phyloP scores from a whole-genome alignment of 2,329 filamentous ascomycete species.

The Trichoderma oligosporum region DNA sequence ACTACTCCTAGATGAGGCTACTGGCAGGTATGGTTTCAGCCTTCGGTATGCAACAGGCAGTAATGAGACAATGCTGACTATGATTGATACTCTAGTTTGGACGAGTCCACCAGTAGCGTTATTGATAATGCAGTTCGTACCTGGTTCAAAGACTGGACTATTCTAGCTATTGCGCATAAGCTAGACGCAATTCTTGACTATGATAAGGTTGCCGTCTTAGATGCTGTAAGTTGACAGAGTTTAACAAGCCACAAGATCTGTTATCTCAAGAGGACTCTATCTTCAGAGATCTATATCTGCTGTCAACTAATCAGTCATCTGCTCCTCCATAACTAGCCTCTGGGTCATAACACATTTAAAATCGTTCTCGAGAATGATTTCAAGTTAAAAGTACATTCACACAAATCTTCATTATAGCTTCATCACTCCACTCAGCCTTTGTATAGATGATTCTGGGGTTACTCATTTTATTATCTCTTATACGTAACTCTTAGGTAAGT shows the following conservation, averaged over 20 bases:
- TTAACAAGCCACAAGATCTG: slow-evolving; percentile 10
- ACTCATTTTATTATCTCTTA: too few species aligned
- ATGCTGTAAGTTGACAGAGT: slow-evolving; percentile 47
- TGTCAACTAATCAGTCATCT: slow-evolving; percentile 4
- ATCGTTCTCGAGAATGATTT: too few species aligned
- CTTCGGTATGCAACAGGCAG: too few species aligned
- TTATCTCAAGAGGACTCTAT: background rate
- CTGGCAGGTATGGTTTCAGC: too few species aligned
- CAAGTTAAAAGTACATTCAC: background rate
- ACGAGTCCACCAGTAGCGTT: slow-evolving; percentile 20
- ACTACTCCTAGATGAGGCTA: too few species aligned
- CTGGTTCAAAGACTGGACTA: slow-evolving; percentile 40
- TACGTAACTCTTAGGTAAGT: too few species aligned
- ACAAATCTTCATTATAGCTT: background rate
- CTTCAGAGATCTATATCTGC: slow-evolving; percentile 13
- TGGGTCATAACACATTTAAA: background rate
- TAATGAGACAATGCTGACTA: too few species aligned
- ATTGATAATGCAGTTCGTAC: slow-evolving; percentile 21
- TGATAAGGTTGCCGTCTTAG: slow-evolving; percentile 50
- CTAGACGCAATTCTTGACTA: slow-evolving; percentile 42
- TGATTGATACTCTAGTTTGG: too few species aligned
- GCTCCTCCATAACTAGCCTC: background rate
- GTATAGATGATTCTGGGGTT: too few species aligned
- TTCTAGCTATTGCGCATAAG: slow-evolving; percentile 35
- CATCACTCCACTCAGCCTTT: too few species aligned